Evolutionary conservation across 2,329 filamentous ascomycete genomes (phyloP), one percentile per base, ranked within the genome.

Genomic region (Cyphellophora attinorum): DNA sequence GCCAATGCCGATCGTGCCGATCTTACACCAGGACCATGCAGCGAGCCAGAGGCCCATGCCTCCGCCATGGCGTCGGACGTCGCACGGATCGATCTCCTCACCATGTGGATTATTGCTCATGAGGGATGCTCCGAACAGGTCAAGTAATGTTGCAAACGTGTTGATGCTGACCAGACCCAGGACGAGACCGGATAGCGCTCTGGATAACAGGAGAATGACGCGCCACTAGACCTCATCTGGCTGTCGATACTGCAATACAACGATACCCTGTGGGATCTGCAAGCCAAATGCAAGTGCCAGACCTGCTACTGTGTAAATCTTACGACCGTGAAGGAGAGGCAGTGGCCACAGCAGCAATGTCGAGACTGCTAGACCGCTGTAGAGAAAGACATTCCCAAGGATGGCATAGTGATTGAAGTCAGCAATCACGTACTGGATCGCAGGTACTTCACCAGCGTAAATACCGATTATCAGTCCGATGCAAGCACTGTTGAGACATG

Each of bases 1-100:
- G 0, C 83, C 82, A 23, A 85, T 52, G 1, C 76, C 74, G 14
- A 86, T 65, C 14, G 80, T 83, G 5, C 77, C 79, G 47, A 83
- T 75, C 56, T 74, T 82, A 52, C 79, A 83, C 75, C 79, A 88
- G 0, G 79, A 78, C 80, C 81, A 86, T 35, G 82, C 67, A 2
- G 80, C 79, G 6, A 85, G 65, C 83, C 82, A 88, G n/a, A 82
- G 62, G 0, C 83, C 83, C 62, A 86, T 78, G 0, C 83, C 82
- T 10, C 82, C 81, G 5, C 83, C 83, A 50, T 85, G 79, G 27
- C 81, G 68, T 35, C 82, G 72, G 12, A 81, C 72, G 54, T 86
- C 82, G 46, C 73, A 74, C 10, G 69, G 59, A 38, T 79, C 70
- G 1, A 81, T 76, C 13, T 81, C 60, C 50, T 85, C 81, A 56